Evolutionary conservation across 768 basidiomycete species (phyloP), one percentile per base, ranked within the genome.

Genomic region (Lactifluus piperatus): DNA sequence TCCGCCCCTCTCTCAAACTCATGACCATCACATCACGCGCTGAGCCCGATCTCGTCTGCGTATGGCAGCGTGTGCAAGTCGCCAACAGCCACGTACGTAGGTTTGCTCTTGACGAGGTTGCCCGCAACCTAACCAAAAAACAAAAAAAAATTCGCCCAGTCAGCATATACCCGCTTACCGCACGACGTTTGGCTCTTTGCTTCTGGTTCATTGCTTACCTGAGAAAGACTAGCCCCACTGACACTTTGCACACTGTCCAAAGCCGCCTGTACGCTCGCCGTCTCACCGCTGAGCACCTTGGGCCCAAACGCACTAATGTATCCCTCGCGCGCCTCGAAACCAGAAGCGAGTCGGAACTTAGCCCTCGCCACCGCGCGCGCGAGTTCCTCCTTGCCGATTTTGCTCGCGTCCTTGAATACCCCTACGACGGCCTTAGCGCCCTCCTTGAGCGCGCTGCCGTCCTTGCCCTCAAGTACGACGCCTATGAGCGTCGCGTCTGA

Each of bases 401-500:
- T 71, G 18, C 74, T 70, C 52, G 76, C 74, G 5, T 71, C 75
- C 74, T 83, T 81, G 64, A 94, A 70, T 16, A 81, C 84, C 56
- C 80, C 75, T 29, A 89, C 83, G 30, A 85, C 84, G n/a, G 76
- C 76, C 72, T 83, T 82, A 18, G 80, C 82, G 22, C 85, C 89
- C 57, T 84, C 80, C 65, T 78, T 83, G 47, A 91, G 84, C 54
- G 76, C 81, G 45, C 78, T 76, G 2, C 79, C 69, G 24, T 84
- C 86, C 37, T 76, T 70, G 6, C 84, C 91, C 69, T 89, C 84
- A 34, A 97, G 76, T 54, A 91, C 72, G 57, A 97, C 73, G 58
- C 94, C 94, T 60, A 95, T 83, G 51, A 99, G 79, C 7, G 87
- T 77, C 4, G 93, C 94, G 69, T 98, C 95, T 16, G 93, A 91